Evolutionary conservation across 2,329 filamentous ascomycete genomes (phyloP).

Genomic region (Penicillium expansum): DNA sequence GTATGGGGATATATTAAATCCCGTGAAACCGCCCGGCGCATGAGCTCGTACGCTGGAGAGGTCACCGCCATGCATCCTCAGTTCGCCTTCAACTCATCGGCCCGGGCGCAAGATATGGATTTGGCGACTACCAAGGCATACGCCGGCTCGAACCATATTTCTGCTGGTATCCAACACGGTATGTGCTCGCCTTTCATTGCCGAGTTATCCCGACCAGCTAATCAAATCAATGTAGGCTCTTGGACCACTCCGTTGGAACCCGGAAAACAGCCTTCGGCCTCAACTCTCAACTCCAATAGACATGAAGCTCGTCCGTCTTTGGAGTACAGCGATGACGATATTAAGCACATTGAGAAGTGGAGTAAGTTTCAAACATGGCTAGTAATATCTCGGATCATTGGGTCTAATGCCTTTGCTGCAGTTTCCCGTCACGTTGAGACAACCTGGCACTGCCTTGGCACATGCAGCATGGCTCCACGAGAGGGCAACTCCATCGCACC

Average conservation of each 20-base stretch:
- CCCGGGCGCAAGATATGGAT: slow-evolving; percentile 69
- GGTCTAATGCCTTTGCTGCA: slow-evolving; percentile 1
- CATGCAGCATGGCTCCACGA: slow-evolving; percentile 72
- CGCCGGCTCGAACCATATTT: slow-evolving; percentile 68
- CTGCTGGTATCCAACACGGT: slow-evolving; percentile 70
- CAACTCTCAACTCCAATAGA: slow-evolving; percentile 62
- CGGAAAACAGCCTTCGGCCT: slow-evolving; percentile 51
- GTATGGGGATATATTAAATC: slow-evolving; percentile 84
- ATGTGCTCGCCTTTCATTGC: slow-evolving; percentile 21
- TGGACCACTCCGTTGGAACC: slow-evolving; percentile 63
- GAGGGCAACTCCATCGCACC: slow-evolving; percentile 78
- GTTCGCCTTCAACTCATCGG: slow-evolving; percentile 68
- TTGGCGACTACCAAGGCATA: slow-evolving; percentile 72
- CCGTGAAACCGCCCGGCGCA: slow-evolving; percentile 73
- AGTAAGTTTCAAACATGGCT: slow-evolving; percentile 20
- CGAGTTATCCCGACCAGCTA: not conserved
- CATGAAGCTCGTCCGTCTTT: slow-evolving; percentile 62
- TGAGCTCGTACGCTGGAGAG: slow-evolving; percentile 75
- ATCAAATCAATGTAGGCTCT: slow-evolving; percentile 35
- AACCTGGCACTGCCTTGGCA: slow-evolving; percentile 67
- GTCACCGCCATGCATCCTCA: slow-evolving; percentile 66
- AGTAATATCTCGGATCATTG: not conserved
- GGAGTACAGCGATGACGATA: slow-evolving; percentile 57
- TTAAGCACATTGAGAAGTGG: slow-evolving; percentile 65
- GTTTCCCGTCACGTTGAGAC: slow-evolving; percentile 72